Evolutionary conservation across 305 asterid genomes (phyloP), one percentile per base, ranked within the genome.

Genomic region (Solanum chacoense): DNA sequence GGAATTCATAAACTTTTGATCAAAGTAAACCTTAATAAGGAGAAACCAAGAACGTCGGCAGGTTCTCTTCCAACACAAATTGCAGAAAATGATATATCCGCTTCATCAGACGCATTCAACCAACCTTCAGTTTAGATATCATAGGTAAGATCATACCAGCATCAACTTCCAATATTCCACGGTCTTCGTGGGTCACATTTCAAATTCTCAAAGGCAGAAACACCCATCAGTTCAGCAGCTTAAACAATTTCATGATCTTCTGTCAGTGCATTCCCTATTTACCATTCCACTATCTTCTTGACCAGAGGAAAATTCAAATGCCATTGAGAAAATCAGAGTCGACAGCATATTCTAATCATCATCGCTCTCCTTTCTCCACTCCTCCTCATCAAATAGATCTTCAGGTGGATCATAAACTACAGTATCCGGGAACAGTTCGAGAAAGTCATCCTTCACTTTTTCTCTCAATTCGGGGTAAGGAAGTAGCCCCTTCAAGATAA

Each of bases 391-490:
- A 72, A 92, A 95, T 89, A 96, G 92, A 88, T 93, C 98, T 36
- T 95, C 97, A 1, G 98, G 98, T 26, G 98, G 98, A 85, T 97
- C 99, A 90, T 93, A 96, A 89, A 97, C 91, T 85, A 94, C 88
- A 98, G 95, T 94, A 87, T 85, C 94, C 1, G 98, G 98, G 88
- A 97, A 97, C 72, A 97, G 96, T 89, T 95, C 95, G 92, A 94
- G 86, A 86, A 97, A 96, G 87, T 96, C 98, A 88, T 94, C 96
- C 92, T 96, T 97, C 90, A 97, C 95, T 90, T 93, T 97, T 90
- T 94, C 98, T 92, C 98, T 95, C 93, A 96, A 83, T 79, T 94
- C 96, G 37, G 98, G 96, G 86, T 95, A 94, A 0, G 95, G 92
- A 55, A 97, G 89, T 26, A 96, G 91, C 90, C 98, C 98, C 92